These are phyloP conservation scores for Diaporthe batatas DNA, from an alignment of 2,329 filamentous ascomycete species.

Conservation along the genomic window DNA sequence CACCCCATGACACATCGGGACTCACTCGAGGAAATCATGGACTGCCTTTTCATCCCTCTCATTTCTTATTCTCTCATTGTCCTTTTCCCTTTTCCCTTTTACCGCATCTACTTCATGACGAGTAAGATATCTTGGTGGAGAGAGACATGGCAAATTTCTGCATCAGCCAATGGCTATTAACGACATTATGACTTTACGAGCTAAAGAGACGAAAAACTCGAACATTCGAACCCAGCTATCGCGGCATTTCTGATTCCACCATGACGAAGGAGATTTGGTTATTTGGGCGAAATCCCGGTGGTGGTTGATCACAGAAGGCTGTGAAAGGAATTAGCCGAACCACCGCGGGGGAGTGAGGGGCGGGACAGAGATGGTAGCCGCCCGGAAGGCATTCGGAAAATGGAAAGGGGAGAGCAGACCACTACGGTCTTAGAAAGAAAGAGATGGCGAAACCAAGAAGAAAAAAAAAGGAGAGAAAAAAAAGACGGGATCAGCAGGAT, in stretches of 20 bases:
- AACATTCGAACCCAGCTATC: slow-evolving; percentile 39
- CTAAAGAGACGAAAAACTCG: slow-evolving; percentile 40
- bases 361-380: not conserved
- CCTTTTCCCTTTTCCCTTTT: not conserved
- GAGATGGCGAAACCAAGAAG: no score
- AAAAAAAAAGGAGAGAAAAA: not conserved
- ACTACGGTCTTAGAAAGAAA: not conserved
- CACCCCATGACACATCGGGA: slow-evolving; percentile 45
- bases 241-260: slow-evolving; percentile 22
- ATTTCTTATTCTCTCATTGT: not conserved
- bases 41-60: not conserved
- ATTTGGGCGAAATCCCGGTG: not conserved
- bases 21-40: slow-evolving; percentile 35
- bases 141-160: slow-evolving; percentile 25
- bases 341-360: not conserved
- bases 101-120: slow-evolving; percentile 38
- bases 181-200: slow-evolving; percentile 38
- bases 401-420: not conserved
- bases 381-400: not conserved
- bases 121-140: slow-evolving; percentile 34
- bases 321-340: not conserved
- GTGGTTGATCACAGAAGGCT: slow-evolving; percentile 1
- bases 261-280: slow-evolving; percentile 7
- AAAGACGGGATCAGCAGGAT: not conserved
- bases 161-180: slow-evolving; percentile 34